Evolutionary conservation across 805 yeast species (phyloP).

Genomic region (Metschnikowia santaceciliae): DNA sequence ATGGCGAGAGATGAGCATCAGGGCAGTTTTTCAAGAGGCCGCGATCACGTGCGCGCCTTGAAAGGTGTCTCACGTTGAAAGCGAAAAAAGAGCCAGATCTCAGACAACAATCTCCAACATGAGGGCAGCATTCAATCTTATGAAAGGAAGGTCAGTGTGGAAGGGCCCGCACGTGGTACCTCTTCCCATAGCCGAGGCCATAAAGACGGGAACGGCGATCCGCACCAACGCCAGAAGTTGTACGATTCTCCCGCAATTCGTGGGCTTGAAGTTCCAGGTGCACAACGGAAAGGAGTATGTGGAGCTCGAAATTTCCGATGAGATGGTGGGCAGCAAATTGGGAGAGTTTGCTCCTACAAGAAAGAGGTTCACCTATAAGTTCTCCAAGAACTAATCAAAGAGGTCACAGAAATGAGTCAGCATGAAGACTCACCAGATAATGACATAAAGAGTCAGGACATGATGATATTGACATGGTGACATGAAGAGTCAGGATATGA

Average conservation of each 20-base stretch:
- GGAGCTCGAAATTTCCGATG: constrained; percentile 79
- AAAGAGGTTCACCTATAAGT: constrained; percentile 79
- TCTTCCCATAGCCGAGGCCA: constrained; percentile 84
- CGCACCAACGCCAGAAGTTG: constrained; percentile 96
- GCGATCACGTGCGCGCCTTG: constrained; percentile 7
- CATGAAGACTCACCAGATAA: no score
- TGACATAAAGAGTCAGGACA: no score
- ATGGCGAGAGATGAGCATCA: constrained; percentile 24
- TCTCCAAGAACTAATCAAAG: constrained; percentile 54
- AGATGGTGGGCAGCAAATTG: constrained; percentile 93
- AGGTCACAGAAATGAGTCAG: no score
- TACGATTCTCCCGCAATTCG: constrained; percentile 92
- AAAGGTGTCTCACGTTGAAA: not conserved
- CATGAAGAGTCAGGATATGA: no score
- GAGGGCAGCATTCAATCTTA: constrained; percentile 32
- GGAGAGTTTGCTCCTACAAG: constrained; percentile 97
- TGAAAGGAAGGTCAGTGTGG: constrained; percentile 39
- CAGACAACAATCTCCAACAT: constrained; percentile 14
- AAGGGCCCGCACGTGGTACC: constrained; percentile 92
- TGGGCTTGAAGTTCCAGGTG: constrained; percentile 89
- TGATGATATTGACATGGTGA: no score
- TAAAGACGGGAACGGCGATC: constrained; percentile 75
- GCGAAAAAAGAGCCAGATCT: not conserved
- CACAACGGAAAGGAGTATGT: constrained; percentile 96
- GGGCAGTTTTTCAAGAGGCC: constrained; percentile 3